phyloP scores from a whole-genome alignment of 2,329 filamentous ascomycete genomes.

The Madurella fahalii region DNA sequence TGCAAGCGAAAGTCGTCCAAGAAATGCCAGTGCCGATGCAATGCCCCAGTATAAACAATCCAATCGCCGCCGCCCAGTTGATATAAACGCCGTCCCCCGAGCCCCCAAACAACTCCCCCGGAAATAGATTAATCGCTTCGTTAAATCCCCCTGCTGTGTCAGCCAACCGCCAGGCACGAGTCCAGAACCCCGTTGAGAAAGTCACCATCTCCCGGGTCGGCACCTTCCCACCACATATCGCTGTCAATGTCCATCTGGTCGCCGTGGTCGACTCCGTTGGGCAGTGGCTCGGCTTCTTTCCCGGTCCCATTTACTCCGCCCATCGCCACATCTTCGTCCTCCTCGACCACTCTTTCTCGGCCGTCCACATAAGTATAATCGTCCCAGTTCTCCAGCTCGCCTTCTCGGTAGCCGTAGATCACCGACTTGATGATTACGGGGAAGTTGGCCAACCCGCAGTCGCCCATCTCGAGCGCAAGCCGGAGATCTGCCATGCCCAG shows the following conservation, averaged over 20 bases:
- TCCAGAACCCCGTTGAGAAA: conserved; percentile 55
- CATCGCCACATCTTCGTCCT: conserved; percentile 32
- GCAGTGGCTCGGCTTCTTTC: conserved; percentile 34
- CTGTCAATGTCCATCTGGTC: conserved; percentile 59
- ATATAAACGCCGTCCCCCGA: conserved; percentile 9
- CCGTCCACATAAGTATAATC: conserved; percentile 54
- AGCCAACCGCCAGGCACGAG: conserved; percentile 46
- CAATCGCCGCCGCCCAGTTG: conserved; percentile 5
- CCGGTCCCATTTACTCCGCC: conserved; percentile 31
- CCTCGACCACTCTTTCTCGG: conserved; percentile 25
- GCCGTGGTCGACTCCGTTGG: conserved; percentile 45
- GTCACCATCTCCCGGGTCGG: conserved; percentile 47
- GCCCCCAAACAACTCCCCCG: conserved; percentile 5
- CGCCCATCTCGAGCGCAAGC: conserved; percentile 70
- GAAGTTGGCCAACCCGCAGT: conserved; percentile 72
- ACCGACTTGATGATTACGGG: conserved; percentile 70
- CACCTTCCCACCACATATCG: conserved; percentile 61
- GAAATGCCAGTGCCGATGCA: conserved; percentile 24
- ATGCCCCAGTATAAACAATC: conserved; percentile 13
- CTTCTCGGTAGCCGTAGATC: conserved; percentile 67
- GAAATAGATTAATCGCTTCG: conserved; percentile 1
- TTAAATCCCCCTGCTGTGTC: neutral
- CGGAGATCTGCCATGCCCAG: conserved; percentile 75
- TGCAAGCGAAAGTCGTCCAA: neutral
- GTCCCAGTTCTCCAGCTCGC: conserved; percentile 65